A percentile compares a stretch with the other conserved stretches of the same genome.
phyloP scores from a whole-genome alignment of 169 alveolate species.

The Toxoplasma gondii region DNA sequence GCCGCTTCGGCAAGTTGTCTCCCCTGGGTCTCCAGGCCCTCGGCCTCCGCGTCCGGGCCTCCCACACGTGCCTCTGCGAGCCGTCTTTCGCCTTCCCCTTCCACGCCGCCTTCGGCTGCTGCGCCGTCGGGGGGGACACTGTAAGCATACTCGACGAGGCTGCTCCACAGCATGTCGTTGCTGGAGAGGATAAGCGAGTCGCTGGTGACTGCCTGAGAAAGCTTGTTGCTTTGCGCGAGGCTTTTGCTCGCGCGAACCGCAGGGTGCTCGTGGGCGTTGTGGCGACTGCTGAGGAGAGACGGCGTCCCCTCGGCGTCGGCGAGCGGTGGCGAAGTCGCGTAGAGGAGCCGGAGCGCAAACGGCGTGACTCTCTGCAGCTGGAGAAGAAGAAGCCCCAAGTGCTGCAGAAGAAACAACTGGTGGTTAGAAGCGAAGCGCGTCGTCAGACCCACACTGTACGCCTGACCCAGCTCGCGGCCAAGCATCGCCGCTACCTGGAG shows the following conservation, averaged over 20 bases:
- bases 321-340: slow-evolving; percentile 56
- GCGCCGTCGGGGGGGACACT: slow-evolving; percentile 18
- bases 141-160: slow-evolving; percentile 58
- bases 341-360: slow-evolving; percentile 60
- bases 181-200: slow-evolving; percentile 39
- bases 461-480: slow-evolving; percentile 59
- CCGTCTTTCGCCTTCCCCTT: not conserved
- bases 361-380: slow-evolving; percentile 47
- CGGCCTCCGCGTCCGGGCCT: not conserved
- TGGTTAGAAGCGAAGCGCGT: slow-evolving; percentile 39
- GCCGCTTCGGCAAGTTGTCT: not conserved
- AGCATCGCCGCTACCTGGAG: slow-evolving; percentile 36
- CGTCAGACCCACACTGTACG: slow-evolving; percentile 34
- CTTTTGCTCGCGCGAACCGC: slow-evolving; percentile 59
- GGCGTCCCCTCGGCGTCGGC: slow-evolving; percentile 49
- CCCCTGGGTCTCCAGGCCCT: not conserved
- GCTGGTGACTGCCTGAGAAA: not conserved
- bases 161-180: slow-evolving; percentile 65
- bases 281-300: slow-evolving; percentile 51
- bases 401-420: slow-evolving; percentile 51
- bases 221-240: slow-evolving; percentile 31
- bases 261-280: slow-evolving; percentile 67
- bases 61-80: not conserved
- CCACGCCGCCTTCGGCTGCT: slow-evolving; percentile 25
- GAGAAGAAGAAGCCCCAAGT: slow-evolving; percentile 46